phyloP scores from a whole-genome alignment of 2,329 filamentous ascomycete species.

The Exophiala xenobiotica region DNA sequence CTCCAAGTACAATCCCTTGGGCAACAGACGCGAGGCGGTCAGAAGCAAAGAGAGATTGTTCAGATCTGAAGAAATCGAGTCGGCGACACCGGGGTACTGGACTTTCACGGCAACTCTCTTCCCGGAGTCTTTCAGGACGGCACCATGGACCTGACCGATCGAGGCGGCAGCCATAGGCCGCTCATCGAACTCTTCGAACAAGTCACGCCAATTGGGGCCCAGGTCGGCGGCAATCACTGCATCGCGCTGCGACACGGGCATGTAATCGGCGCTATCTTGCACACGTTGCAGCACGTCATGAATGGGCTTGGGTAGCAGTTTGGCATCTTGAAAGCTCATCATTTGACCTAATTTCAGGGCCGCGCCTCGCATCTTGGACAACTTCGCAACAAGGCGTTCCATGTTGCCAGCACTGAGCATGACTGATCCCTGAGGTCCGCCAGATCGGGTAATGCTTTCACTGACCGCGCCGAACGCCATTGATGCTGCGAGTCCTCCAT shows the following conservation, averaged over 20 bases:
- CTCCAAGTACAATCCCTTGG: slow-evolving; percentile 88
- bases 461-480: slow-evolving; percentile 92
- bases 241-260: slow-evolving; percentile 91
- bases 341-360: slow-evolving; percentile 97
- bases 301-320: slow-evolving; percentile 84
- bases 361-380: slow-evolving; percentile 94
- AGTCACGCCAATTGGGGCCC: slow-evolving; percentile 76
- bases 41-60: slow-evolving; percentile 90
- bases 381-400: slow-evolving; percentile 85
- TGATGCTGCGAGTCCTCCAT: slow-evolving; percentile 85
- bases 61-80: slow-evolving; percentile 93
- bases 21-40: slow-evolving; percentile 83
- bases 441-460: slow-evolving; percentile 76
- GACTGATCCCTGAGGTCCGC: slow-evolving; percentile 73
- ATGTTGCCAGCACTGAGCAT: slow-evolving; percentile 88
- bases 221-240: slow-evolving; percentile 77
- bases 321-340: slow-evolving; percentile 97
- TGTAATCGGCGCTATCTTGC: slow-evolving; percentile 95
- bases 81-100: slow-evolving; percentile 93
- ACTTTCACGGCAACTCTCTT: slow-evolving; percentile 88
- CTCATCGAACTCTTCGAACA: slow-evolving; percentile 84
- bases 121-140: slow-evolving; percentile 67
- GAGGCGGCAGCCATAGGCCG: slow-evolving; percentile 92
- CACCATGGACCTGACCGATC: slow-evolving; percentile 93
- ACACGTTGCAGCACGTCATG: slow-evolving; percentile 90